A percentile compares a stretch with the other conserved stretches of the same genome.
Evolutionary conservation across 1,284 basidiomycete genomes (phyloP).

Genomic region (Malassezia caprae): DNA sequence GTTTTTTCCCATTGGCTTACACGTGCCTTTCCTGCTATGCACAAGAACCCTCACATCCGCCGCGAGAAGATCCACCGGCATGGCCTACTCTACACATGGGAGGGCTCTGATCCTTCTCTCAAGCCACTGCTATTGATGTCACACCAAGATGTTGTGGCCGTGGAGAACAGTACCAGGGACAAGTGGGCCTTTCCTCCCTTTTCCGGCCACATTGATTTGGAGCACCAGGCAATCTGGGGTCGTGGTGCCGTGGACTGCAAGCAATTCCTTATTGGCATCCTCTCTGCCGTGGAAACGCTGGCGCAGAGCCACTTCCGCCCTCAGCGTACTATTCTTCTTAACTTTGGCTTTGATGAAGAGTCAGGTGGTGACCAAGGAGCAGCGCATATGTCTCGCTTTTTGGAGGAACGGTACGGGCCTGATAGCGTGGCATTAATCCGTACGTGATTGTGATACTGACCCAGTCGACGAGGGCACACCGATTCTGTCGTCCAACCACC

Average conservation of each 20-base stretch:
- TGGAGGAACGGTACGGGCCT: slow-evolving; percentile 27
- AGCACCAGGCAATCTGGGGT: slow-evolving; percentile 53
- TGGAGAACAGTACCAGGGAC: slow-evolving; percentile 51
- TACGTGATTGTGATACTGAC: neutral
- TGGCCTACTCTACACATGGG: slow-evolving; percentile 59
- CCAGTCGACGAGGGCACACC: slow-evolving; percentile 39
- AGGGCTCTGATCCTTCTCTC: slow-evolving; percentile 55
- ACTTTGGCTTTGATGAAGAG: slow-evolving; percentile 65
- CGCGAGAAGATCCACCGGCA: slow-evolving; percentile 55
- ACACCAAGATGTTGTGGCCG: slow-evolving; percentile 53
- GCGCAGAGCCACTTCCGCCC: slow-evolving; percentile 50
- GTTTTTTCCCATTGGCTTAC: slow-evolving; percentile 29
- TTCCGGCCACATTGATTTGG: slow-evolving; percentile 50
- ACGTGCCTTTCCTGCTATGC: slow-evolving; percentile 25
- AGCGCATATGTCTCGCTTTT: slow-evolving; percentile 20
- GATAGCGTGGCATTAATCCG: slow-evolving; percentile 26
- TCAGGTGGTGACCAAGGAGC: slow-evolving; percentile 38
- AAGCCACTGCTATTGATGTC: slow-evolving; percentile 61
- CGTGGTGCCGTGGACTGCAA: slow-evolving; percentile 47
- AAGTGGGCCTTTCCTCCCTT: slow-evolving; percentile 54
- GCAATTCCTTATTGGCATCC: slow-evolving; percentile 50
- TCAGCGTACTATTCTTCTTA: slow-evolving; percentile 53
- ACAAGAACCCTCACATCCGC: slow-evolving; percentile 20
- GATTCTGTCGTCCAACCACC: slow-evolving; percentile 19
- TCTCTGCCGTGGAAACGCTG: slow-evolving; percentile 52